These are phyloP conservation scores for Agapanthus africanus DNA, from an alignment of 106 monocot species.

Conservation along the genomic window DNA sequence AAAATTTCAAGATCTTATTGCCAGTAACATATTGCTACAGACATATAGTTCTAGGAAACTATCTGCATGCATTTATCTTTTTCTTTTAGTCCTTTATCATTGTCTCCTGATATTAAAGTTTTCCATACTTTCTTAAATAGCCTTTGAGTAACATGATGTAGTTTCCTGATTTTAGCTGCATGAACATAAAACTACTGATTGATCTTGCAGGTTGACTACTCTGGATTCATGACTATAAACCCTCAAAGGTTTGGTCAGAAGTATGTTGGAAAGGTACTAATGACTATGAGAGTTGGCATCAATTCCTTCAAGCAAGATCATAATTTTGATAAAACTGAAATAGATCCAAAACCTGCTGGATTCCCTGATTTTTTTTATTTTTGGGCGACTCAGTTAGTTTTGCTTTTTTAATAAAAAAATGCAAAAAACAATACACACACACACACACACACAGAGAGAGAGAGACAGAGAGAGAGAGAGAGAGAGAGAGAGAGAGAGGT, in stretches of 20 bases:
- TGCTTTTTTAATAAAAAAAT: too few species aligned
- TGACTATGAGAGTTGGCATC: neutral
- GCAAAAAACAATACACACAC: too few species aligned
- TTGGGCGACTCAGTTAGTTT: too few species aligned
- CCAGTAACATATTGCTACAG: neutral
- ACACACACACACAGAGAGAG: too few species aligned
- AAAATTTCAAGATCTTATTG: neutral
- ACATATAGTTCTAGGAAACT: neutral
- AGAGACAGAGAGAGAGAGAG: too few species aligned
- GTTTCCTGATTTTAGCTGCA: neutral
- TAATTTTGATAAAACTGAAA: too few species aligned
- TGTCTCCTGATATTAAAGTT: neutral
- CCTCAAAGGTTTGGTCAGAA: slow-evolving; percentile 99
- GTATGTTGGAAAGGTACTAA: slow-evolving; percentile 99
- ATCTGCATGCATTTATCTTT: neutral
- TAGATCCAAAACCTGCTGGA: too few species aligned
- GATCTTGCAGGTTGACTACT: slow-evolving; percentile 82
- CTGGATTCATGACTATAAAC: slow-evolving; percentile 98
- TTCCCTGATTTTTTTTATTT: too few species aligned
- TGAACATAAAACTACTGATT: slow-evolving; percentile 3
- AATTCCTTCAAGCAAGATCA: neutral
- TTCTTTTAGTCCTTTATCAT: neutral
- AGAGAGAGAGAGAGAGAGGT: too few species aligned
- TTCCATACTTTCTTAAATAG: neutral
- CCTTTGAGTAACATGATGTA: neutral